Percentiles rank a stretch among this genome's conserved stretches.
phyloP scores from a whole-genome alignment of 257 asterid species.

The Jacaranda copaia region DNA sequence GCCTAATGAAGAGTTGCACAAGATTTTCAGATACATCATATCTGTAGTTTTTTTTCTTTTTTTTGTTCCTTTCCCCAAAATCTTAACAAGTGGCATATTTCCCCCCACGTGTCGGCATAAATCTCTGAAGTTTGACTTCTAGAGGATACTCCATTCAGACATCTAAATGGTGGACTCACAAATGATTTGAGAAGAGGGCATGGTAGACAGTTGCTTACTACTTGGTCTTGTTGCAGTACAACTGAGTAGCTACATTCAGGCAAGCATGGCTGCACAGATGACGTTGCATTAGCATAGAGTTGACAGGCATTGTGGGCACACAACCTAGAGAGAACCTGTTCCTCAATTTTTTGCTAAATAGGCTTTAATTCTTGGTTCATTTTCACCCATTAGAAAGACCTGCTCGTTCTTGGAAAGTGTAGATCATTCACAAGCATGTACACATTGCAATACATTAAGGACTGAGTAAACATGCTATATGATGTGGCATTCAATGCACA shows the following conservation, averaged over 20 bases:
- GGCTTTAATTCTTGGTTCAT: no score
- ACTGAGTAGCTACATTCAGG: constrained; percentile 8
- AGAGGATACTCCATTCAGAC: constrained; percentile 4
- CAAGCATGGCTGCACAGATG: constrained; percentile 3
- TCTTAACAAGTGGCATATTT: constrained; percentile 17
- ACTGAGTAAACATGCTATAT: not conserved
- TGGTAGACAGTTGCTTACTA: not conserved
- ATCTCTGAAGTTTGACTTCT: constrained; percentile 14
- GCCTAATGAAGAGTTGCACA: constrained; percentile 1
- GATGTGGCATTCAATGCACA: not conserved
- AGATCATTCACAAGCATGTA: constrained; percentile 5
- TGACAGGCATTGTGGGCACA: not conserved
- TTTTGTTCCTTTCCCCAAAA: constrained; percentile 7
- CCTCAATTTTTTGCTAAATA: no score
- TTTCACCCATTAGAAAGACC: constrained; percentile 24
- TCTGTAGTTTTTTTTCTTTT: not conserved
- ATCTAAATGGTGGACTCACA: constrained; percentile 18
- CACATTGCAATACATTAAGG: not conserved
- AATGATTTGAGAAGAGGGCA: constrained; percentile 11
- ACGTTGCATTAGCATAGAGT: constrained; percentile 8
- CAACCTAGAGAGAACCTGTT: constrained; percentile 8
- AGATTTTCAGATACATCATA: constrained; percentile 16
- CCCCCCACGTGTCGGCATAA: constrained; percentile 11
- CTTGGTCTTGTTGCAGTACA: not conserved
- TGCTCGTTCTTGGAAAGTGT: not conserved